Evolutionary conservation across 1,284 basidiomycete genomes (phyloP), one percentile per base, ranked within the genome.

Genomic region (Leccinum solheimii): DNA sequence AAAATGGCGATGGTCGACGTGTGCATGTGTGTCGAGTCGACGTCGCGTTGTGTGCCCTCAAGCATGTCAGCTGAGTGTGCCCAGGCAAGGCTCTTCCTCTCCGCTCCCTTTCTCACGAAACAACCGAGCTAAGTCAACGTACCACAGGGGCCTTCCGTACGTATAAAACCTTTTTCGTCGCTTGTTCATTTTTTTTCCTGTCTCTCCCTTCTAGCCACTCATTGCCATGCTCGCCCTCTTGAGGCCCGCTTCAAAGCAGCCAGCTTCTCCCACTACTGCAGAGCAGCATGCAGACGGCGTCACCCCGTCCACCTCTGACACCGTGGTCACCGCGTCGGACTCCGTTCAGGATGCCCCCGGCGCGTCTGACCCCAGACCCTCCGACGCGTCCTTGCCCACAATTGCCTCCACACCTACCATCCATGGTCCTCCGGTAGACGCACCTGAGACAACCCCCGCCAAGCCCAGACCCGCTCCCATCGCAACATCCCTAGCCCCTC

Each of bases 31-130:
- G 21, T 23, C 32, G 54, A 40, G n/a, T 1, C n/a, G 7, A 10
- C 34, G 2, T 8, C 34, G 16, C 34, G 32, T n/a, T 57, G 49
- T 50, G 30, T 9, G 7, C 11, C n/a, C 51, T 57, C 55, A 40
- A 45, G 38, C 3, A 5, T 19, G 10, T 21, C 36, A 38, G 63
- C 57, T 36, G n/a, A 63, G 53, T 6, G 27, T n/a, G 50, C 53
- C 60, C 50, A 30, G 48, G 40, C 56, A 45, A 34, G 30, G 4
- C 19, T 27, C 57, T 52, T 52, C 32, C 50, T 50, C 53, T 52
- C 30, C 54, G 27, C 34, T 19, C n/a, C 55, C 49, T 69, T 75
- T 75, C 74, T 76, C 72, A 73, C 74, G 71, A 57, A 48, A 27
- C 57, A 66, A 70, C 69, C 66, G 72, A 62, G 56, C 27, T 40